phyloP scores from a whole-genome alignment of 495 filamentous ascomycete genomes.

The Penicillium fimorum region DNA sequence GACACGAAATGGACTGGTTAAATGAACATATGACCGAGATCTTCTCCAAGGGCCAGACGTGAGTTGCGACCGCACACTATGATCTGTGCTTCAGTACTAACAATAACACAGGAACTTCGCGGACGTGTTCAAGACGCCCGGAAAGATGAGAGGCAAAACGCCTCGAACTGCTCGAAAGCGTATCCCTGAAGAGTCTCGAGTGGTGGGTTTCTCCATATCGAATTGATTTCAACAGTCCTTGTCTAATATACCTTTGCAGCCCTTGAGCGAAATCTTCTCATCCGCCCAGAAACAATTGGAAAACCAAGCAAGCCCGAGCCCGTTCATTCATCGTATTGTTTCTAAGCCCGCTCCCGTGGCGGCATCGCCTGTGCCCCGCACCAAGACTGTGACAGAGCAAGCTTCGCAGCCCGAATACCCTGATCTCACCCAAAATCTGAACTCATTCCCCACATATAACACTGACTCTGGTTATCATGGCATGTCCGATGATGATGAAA shows the following conservation, averaged over 20 bases:
- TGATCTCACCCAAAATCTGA: constrained; percentile 37
- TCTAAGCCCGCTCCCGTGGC: constrained; percentile 28
- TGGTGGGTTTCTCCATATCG: constrained; percentile 50
- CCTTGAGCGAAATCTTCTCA: constrained; percentile 80
- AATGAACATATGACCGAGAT: constrained; percentile 97
- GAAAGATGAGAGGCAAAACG: constrained; percentile 90
- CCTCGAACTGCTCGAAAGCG: constrained; percentile 77
- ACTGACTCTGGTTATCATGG: constrained; percentile 84
- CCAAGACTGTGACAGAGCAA: constrained; percentile 21
- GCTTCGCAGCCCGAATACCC: constrained; percentile 34
- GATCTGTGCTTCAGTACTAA: constrained; percentile 33
- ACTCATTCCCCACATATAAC: constrained; percentile 44
- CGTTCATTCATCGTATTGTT: constrained; percentile 36
- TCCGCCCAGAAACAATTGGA: constrained; percentile 48
- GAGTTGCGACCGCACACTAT: constrained; percentile 34
- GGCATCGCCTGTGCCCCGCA: constrained; percentile 21
- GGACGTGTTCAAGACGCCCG: constrained; percentile 94
- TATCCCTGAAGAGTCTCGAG: constrained; percentile 60
- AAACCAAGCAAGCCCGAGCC: constrained; percentile 32
- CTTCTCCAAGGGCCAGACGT: constrained; percentile 83
- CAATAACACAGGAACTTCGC: constrained; percentile 65
- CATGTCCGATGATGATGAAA: constrained; percentile 54
- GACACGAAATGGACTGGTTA: constrained; percentile 91
- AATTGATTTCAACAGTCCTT: constrained; percentile 6
- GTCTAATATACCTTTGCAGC: constrained; percentile 51